Base-by-base conservation (phyloP, 208 protist genomes). In the Trypanosoma scelopori region DNA sequence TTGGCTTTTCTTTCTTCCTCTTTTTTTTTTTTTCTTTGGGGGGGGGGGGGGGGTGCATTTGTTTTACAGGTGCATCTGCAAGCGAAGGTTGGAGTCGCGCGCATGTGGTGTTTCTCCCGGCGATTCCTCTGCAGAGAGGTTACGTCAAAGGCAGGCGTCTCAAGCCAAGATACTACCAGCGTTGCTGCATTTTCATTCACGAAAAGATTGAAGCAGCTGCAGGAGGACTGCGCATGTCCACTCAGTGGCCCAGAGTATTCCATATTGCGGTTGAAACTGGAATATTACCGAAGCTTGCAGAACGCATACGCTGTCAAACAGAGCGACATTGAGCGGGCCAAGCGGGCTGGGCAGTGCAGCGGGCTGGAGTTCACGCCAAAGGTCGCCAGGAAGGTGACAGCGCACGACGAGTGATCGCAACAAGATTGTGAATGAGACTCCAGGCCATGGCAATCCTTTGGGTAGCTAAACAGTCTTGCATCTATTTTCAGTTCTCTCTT, bases 331-430 rank as follows among this genome's bases (percentile, higher is more conserved):
- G 89, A 94, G 56, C 76, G 89, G 12, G 85, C 89, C 1, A 74
- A 77, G 20, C 77, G 81, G 37, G 89, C 89, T 18, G 89, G 85
- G 1, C 69, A 87, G 46, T 89, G 91, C 70, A 92, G 89, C 61
- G 89, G 89, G 0, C 67, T 94, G 22, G 89, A 94, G 72, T 94
- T 94, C 56, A 91, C 88, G 13, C 74, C 84, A 11, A 90, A 93
- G 58, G 59, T 65, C 22, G 57, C 32, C 23, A 50, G 69, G 56
- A 78, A 68, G 59, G 23, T 52, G 9, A 62, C 62, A 1, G 43
- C 50, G 48, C 15, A 23, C n/a, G 12, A 16, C 16, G 20, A 60
- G 43, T 13, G 41, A 51, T 20, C 3, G 7, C 0, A 41, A 39
- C 1, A 48, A 47, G 39, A 48, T 12, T 27, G 32, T 13, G 18